These are phyloP conservation scores for Oryza longistaminata DNA, from an alignment of 176 grass and related monocot species.

Conservation along the genomic window DNA sequence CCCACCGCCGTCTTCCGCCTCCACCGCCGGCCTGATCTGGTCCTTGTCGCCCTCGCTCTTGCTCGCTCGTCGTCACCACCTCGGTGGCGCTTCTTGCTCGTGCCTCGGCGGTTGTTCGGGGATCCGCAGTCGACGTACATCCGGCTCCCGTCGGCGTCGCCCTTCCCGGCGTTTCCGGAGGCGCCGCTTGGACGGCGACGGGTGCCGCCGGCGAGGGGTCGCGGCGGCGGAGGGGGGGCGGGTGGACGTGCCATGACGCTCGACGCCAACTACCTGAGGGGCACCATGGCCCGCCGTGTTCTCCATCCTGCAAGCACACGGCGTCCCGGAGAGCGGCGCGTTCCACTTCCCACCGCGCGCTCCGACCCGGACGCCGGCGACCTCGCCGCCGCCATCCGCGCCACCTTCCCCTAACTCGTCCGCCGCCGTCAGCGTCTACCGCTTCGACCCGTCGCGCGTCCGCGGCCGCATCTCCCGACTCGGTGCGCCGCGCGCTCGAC, in stretches of 20 bases:
- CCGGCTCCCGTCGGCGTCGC: slow-evolving; percentile 14
- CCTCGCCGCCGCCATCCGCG: slow-evolving; percentile 49
- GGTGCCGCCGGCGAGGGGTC: slow-evolving; percentile 37
- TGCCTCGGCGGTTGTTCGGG: background rate
- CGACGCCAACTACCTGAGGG: slow-evolving; percentile 88
- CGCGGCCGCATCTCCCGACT: slow-evolving; percentile 73
- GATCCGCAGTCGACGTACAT: slow-evolving; percentile 60
- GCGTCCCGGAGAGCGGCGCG: slow-evolving; percentile 66
- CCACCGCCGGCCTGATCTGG: background rate
- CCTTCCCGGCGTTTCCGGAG: slow-evolving; percentile 50
- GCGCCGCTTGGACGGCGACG: slow-evolving; percentile 64
- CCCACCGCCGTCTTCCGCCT: background rate
- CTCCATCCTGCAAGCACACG: slow-evolving; percentile 92
- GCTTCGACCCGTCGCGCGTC: slow-evolving; percentile 73
- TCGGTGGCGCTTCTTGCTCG: background rate
- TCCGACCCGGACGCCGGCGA: slow-evolving; percentile 22
- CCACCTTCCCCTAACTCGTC: slow-evolving; percentile 77
- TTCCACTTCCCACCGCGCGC: slow-evolving; percentile 66
- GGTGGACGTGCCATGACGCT: slow-evolving; percentile 91
- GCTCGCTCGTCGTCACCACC: background rate
- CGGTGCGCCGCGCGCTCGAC: slow-evolving; percentile 83
- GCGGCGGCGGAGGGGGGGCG: background rate
- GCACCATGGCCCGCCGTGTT: slow-evolving; percentile 83
- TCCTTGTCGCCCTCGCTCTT: slow-evolving; percentile 26
- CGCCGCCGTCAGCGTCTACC: slow-evolving; percentile 43